Percentiles rank a stretch among this genome's conserved stretches.
phyloP scores from a whole-genome alignment of 768 basidiomycete species.

The Boletus tomentosulus region DNA sequence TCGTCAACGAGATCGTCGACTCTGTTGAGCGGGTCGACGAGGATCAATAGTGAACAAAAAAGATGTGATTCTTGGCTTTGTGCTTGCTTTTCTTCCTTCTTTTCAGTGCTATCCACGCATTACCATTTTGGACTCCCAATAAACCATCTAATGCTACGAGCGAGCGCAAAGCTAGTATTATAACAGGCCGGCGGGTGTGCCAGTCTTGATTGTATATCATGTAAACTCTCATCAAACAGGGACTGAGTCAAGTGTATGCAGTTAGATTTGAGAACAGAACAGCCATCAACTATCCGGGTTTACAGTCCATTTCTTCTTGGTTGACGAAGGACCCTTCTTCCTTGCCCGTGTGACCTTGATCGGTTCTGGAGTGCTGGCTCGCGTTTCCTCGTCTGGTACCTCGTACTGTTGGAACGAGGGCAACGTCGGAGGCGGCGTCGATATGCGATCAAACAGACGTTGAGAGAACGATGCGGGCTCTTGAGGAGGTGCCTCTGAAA shows the following conservation, averaged over 20 bases:
- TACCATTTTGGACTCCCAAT: conserved; percentile 15
- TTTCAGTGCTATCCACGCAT: conserved; percentile 10
- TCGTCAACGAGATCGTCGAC: conserved; percentile 92
- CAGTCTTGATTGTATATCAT: conserved; percentile 22
- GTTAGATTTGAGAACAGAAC: background rate
- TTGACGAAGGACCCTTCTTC: conserved; percentile 48
- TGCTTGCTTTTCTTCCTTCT: conserved; percentile 8
- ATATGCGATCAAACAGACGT: conserved; percentile 27
- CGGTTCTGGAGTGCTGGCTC: conserved; percentile 58
- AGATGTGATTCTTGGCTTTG: conserved; percentile 16
- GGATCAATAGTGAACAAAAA: conserved; percentile 34
- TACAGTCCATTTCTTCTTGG: conserved; percentile 66
- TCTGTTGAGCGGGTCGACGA: conserved; percentile 90
- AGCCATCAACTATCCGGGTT: conserved; percentile 18
- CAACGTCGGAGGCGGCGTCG: conserved; percentile 35
- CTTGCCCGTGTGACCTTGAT: conserved; percentile 74
- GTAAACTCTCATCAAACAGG: conserved; percentile 8
- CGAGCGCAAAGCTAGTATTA: conserved; percentile 17
- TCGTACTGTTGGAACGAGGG: conserved; percentile 53
- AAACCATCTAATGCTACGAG: conserved; percentile 12
- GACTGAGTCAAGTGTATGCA: background rate
- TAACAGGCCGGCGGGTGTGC: conserved; percentile 10
- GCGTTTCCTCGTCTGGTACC: conserved; percentile 40
- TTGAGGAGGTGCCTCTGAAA: conserved; percentile 15
- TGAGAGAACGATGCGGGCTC: conserved; percentile 27